Conservation (phyloP, 1,139 yeast genomes). For the Scheffersomyces quercinus region DNA sequence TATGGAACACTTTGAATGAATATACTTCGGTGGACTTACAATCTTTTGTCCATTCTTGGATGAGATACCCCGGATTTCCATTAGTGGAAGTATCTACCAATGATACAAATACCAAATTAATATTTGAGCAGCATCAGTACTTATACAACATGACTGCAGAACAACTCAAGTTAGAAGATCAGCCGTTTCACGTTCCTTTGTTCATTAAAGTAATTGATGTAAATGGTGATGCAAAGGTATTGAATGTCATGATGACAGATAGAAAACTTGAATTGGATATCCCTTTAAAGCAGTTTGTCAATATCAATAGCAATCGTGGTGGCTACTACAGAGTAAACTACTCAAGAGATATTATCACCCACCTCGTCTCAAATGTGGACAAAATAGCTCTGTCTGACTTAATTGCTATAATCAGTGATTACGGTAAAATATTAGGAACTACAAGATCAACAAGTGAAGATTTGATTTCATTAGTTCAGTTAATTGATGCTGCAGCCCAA, state of each 20-base stretch:
- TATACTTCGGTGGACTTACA: slow-evolving; percentile 32
- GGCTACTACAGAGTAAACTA: slow-evolving; percentile 46
- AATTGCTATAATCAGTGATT: slow-evolving; percentile 36
- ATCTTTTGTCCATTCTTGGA: slow-evolving; percentile 58
- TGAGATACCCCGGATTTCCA: slow-evolving; percentile 60
- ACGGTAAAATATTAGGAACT: slow-evolving; percentile 32
- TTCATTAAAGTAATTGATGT: slow-evolving; percentile 36
- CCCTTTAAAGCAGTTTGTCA: slow-evolving; percentile 20
- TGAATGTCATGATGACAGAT: slow-evolving; percentile 49
- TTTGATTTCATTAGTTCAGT: slow-evolving; percentile 26
- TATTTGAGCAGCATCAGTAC: slow-evolving; percentile 55
- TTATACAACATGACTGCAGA: slow-evolving; percentile 25
- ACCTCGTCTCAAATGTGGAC: slow-evolving; percentile 18
- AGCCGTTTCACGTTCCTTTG: slow-evolving; percentile 55
- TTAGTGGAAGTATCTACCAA: slow-evolving; percentile 39
- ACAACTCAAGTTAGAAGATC: slow-evolving; percentile 39
- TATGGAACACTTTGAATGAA: slow-evolving; percentile 50
- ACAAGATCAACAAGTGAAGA: slow-evolving; percentile 20
- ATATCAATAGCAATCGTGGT: slow-evolving; percentile 45
- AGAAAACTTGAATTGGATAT: slow-evolving; percentile 40
- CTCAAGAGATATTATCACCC: slow-evolving; percentile 18
- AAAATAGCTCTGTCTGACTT: slow-evolving; percentile 29
- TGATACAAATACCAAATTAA: slow-evolving; percentile 25
- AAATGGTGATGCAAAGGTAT: slow-evolving; percentile 27
- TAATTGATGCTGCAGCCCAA: slow-evolving; percentile 25